Conservation (phyloP, 129 eudicot genomes). For the Tanacetum coccineum region DNA sequence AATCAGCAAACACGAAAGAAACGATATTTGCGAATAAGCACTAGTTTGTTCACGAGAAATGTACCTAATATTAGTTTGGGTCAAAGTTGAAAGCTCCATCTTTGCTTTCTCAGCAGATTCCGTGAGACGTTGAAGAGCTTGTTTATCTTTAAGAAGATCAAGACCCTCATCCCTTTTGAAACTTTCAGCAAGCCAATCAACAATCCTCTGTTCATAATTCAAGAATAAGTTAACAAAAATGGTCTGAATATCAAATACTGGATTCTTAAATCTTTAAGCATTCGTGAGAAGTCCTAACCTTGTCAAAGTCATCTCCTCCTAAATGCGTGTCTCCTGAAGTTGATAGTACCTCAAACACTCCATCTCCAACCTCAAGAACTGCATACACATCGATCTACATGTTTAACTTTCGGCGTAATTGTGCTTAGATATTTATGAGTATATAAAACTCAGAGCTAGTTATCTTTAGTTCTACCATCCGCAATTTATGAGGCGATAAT, state of each 20-base stretch:
- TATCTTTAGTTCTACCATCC: too few relatives aligned
- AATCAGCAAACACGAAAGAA: background rate
- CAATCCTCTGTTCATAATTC: conserved; percentile 55
- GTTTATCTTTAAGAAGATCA: conserved; percentile 89
- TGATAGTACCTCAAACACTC: conserved; percentile 81
- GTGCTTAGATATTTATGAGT: background rate
- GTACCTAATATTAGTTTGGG: conserved; percentile 78
- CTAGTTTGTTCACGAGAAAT: background rate
- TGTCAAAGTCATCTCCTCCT: conserved; percentile 95
- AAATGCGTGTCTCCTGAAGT: conserved; percentile 92
- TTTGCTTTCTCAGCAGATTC: conserved; percentile 90
- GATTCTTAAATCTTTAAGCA: too few relatives aligned
- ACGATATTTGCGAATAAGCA: background rate
- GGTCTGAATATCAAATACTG: background rate
- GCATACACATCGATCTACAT: background rate
- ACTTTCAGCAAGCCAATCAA: conserved; percentile 76
- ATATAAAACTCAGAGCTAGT: background rate
- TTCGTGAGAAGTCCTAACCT: conserved; percentile 34
- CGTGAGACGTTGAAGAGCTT: conserved; percentile 88
- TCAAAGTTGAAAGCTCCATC: conserved; percentile 76
- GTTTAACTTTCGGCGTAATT: background rate
- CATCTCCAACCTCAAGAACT: conserved; percentile 98
- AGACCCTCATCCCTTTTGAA: conserved; percentile 82
- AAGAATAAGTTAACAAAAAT: background rate
- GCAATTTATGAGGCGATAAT: too few relatives aligned